Base-by-base conservation (phyloP, 768 basidiomycete genomes). In the Boletus pseudo-olivaceus region DNA sequence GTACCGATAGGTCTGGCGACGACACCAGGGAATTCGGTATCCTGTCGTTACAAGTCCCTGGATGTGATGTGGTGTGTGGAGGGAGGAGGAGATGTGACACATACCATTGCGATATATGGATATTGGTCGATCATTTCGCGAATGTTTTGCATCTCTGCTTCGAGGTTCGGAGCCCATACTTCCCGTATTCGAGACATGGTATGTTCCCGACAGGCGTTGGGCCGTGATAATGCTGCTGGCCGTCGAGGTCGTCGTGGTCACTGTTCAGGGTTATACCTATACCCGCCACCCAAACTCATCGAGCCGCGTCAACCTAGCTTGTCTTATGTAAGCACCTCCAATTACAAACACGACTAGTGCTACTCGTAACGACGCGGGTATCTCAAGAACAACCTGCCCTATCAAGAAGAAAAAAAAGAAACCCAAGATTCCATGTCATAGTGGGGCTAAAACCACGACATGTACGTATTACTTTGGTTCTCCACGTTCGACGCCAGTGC, bases 1-100 rank as follows among this genome's bases (percentile, higher is more conserved):
- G 85, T 78, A 6, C 97, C 97, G 64, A 99, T 96, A 3, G 97
- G 97, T 19, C 97, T 83, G 4, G 96, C 97, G 51, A 99, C 97
- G 40, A 98, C 94, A 9, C 97, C 97, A 33, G 97, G 97, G 71
- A 98, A 98, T 70, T 99, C 97, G 49, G 97, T 98, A 71, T 99
- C 96, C 96, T 98, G 70, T 43, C 33, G 50, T 17, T 27, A 33
- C 20, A 55, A 50, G n/a, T 29, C 45, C 40, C 19, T 42, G 38
- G 48, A 49, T 49, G 38, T 42, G 39, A 41, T 39, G 46, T 34
- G 57, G 37, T 19, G 52, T 47, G 8, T n/a, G 2, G 23, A 15
- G 20, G 33, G 34, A 27, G 32, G 23, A 42, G 49, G 58, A 51
- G 50, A 57, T 62, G 12, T 45, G 65, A 79, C 50, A 57, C 59